Evolutionary conservation across 2,329 filamentous ascomycete species (phyloP).

Genomic region (Paracorniculantispora psalliotae): DNA sequence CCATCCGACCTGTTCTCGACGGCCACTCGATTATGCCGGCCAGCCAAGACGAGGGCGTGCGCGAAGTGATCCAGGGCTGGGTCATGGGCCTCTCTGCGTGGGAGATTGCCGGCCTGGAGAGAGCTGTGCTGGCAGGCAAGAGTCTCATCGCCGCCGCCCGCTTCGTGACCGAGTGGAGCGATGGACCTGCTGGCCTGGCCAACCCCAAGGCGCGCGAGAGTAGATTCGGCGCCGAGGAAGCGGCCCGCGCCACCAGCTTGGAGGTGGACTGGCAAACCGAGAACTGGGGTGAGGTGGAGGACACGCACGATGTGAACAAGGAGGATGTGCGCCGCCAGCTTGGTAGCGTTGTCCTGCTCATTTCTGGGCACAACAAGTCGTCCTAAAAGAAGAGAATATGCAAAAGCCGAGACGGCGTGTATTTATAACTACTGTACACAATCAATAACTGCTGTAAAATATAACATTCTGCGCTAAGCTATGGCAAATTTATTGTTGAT

Average conservation of each 20-base stretch:
- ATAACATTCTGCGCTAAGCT: background rate
- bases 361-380: constrained; percentile 52
- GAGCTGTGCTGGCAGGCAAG: constrained; percentile 80
- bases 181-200: constrained; percentile 53
- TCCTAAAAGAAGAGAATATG: background rate
- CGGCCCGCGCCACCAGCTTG: constrained; percentile 68
- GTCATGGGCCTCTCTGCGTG: constrained; percentile 65
- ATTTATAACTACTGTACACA: constrained; percentile 9
- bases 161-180: constrained; percentile 82
- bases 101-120: constrained; percentile 82
- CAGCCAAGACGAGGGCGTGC: constrained; percentile 69
- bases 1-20: constrained; percentile 76
- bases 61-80: constrained; percentile 74
- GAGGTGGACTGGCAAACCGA: constrained; percentile 88
- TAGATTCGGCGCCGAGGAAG: constrained; percentile 72
- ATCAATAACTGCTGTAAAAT: background rate
- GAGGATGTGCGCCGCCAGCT: constrained; percentile 85
- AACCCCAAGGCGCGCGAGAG: constrained; percentile 31
- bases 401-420: background rate
- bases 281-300: constrained; percentile 95
- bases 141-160: constrained; percentile 73
- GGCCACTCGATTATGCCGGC: constrained; percentile 69
- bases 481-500: background rate
- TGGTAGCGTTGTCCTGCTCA: constrained; percentile 78
- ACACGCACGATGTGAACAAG: constrained; percentile 93